Conservation (phyloP, 495 filamentous ascomycete genomes). For the Talaromyces liani region DNA sequence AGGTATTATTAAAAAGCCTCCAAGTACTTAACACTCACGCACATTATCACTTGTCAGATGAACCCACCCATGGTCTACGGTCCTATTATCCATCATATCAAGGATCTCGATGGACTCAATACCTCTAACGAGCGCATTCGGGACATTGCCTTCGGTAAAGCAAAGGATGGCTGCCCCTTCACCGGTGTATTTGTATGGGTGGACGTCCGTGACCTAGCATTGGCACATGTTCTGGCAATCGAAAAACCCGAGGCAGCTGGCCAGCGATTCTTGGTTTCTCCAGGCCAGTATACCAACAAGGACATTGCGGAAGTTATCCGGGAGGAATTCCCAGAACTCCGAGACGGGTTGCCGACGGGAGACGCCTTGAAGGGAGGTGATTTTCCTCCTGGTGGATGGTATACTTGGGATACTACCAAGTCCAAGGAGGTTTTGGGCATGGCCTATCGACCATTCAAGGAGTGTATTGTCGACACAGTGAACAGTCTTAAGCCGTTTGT, state of each 20-base stretch:
- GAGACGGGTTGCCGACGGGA: conserved; percentile 38
- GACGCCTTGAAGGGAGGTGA: conserved; percentile 26
- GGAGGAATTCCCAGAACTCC: conserved; percentile 51
- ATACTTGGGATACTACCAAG: conserved; percentile 34
- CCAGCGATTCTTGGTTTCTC: conserved; percentile 54
- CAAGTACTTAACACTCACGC: conserved; percentile 1
- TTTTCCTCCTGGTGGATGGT: conserved; percentile 32
- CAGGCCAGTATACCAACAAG: conserved; percentile 48
- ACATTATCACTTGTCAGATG: conserved; percentile 26
- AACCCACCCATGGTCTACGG: conserved; percentile 58
- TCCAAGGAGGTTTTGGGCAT: conserved; percentile 42
- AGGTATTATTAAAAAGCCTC: conserved; percentile 2
- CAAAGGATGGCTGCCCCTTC: conserved; percentile 45
- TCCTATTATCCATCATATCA: conserved; percentile 45
- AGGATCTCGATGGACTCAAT: conserved; percentile 44
- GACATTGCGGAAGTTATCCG: conserved; percentile 48
- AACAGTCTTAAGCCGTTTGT: conserved; percentile 14
- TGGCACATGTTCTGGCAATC: conserved; percentile 55
- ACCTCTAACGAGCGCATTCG: conserved; percentile 47
- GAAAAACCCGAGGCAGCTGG: conserved; percentile 47
- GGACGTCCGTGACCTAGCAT: conserved; percentile 52
- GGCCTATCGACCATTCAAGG: conserved; percentile 35
- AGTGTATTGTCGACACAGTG: conserved; percentile 43
- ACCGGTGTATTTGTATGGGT: conserved; percentile 43
- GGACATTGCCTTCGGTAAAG: conserved; percentile 43